Percentiles rank a stretch among this genome's conserved stretches.
Evolutionary conservation across 495 filamentous ascomycete species (phyloP).

Genomic region (Echria macrotheca): DNA sequence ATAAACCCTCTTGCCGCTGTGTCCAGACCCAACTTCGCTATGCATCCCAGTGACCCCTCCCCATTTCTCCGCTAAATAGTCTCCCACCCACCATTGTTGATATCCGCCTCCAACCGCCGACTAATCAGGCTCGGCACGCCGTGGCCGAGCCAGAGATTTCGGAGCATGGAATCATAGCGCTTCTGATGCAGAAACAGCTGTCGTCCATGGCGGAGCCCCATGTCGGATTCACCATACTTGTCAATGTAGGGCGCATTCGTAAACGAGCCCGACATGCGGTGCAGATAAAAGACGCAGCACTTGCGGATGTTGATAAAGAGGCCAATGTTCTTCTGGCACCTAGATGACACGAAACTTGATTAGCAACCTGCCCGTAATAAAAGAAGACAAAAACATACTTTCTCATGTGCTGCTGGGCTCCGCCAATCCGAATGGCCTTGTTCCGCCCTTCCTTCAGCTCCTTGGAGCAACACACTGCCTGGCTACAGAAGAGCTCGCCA

Average conservation of each 20-base stretch:
- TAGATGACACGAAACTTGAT: too few relatives aligned
- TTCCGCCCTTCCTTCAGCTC: slow-evolving; percentile 40
- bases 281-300: slow-evolving; percentile 81
- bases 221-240: slow-evolving; percentile 86
- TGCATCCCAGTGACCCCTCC: too few relatives aligned
- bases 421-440: slow-evolving; percentile 53
- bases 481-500: slow-evolving; percentile 90
- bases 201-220: slow-evolving; percentile 70
- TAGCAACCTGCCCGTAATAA: slow-evolving; percentile 6
- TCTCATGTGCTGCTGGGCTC: slow-evolving; percentile 80
- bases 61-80: too few relatives aligned
- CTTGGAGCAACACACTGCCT: slow-evolving; percentile 83
- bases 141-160: slow-evolving; percentile 83
- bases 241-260: slow-evolving; percentile 88
- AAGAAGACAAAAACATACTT: slow-evolving; percentile 54
- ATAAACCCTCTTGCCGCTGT: too few relatives aligned
- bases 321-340: slow-evolving; percentile 83
- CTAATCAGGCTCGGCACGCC: slow-evolving; percentile 83
- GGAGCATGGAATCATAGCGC: slow-evolving; percentile 80
- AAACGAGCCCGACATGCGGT: slow-evolving; percentile 77
- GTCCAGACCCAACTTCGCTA: too few relatives aligned
- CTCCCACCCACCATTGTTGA: slow-evolving; percentile 97
- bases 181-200: slow-evolving; percentile 91
- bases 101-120: slow-evolving; percentile 84
- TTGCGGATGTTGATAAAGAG: slow-evolving; percentile 95